Percentiles rank a stretch among this genome's conserved stretches.
Conservation (phyloP, 768 basidiomycete species). For the Pluteus cervinus region DNA sequence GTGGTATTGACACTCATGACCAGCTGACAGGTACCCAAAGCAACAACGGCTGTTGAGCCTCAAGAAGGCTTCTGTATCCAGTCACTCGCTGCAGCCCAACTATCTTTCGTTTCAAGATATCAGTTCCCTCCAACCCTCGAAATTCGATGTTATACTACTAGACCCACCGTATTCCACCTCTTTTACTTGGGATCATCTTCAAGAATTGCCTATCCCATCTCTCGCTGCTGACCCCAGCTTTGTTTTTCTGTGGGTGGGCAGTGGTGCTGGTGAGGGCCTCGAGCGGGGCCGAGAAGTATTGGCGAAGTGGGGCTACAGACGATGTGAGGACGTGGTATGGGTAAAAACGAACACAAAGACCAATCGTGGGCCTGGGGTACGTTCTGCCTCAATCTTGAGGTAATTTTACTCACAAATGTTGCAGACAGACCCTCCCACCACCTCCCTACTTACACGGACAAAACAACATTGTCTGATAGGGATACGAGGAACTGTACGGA, state of each 20-base stretch:
- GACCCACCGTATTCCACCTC: constrained; percentile 87
- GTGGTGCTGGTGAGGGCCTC: constrained; percentile 82
- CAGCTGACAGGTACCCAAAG: constrained; percentile 76
- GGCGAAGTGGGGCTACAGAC: constrained; percentile 88
- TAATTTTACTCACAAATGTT: constrained; percentile 8
- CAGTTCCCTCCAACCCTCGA: constrained; percentile 48
- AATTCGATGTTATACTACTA: constrained; percentile 89
- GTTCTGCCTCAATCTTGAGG: constrained; percentile 17
- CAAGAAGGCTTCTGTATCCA: constrained; percentile 74
- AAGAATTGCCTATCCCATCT: constrained; percentile 73
- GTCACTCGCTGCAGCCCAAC: constrained; percentile 63
- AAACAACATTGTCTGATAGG: constrained; percentile 98
- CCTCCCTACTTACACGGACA: constrained; percentile 79
- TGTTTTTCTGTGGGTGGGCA: constrained; percentile 94
- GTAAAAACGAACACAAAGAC: constrained; percentile 81
- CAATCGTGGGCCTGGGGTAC: constrained; percentile 71
- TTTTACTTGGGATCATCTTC: constrained; percentile 81
- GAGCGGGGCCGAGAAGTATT: constrained; percentile 89
- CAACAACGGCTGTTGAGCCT: constrained; percentile 78
- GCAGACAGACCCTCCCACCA: constrained; percentile 82
- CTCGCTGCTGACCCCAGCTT: constrained; percentile 91
- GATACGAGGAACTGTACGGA: constrained; percentile 91
- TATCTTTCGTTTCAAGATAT: constrained; percentile 64
- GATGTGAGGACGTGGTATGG: constrained; percentile 99
- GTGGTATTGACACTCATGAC: not conserved